A percentile compares a stretch with the other conserved stretches of the same genome.
Conservation (phyloP, 805 yeast genomes). For the Wickerhamiella bombiphila region DNA sequence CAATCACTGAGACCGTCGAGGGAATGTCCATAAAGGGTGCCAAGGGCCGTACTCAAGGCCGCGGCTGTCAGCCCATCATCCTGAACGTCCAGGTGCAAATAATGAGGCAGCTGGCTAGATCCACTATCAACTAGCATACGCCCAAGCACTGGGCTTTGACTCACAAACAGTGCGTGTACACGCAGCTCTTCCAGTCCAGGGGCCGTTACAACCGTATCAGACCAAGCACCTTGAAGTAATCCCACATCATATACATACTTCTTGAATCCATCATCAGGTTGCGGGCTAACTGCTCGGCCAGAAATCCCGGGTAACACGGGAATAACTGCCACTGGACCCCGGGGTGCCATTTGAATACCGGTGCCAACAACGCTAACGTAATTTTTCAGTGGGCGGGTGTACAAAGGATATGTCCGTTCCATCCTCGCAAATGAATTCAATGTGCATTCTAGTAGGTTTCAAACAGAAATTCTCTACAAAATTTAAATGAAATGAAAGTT, state of each 20-base stretch:
- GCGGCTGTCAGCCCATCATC: slow-evolving; percentile 19
- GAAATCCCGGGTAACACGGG: too few relatives aligned
- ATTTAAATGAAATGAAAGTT: too few relatives aligned
- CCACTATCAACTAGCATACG: slow-evolving; percentile 13
- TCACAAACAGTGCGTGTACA: slow-evolving; percentile 23
- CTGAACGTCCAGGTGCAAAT: slow-evolving; percentile 14
- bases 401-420: too few relatives aligned
- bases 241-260: background rate
- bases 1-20: slow-evolving; percentile 11
- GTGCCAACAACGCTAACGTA: too few relatives aligned
- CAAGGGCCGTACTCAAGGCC: slow-evolving; percentile 21
- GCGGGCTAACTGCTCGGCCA: too few relatives aligned
- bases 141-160: slow-evolving; percentile 22
- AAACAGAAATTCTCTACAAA: too few relatives aligned
- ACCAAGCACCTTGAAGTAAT: slow-evolving; percentile 20
- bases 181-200: slow-evolving; percentile 19
- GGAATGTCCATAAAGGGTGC: slow-evolving; percentile 22
- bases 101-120: slow-evolving; percentile 20
- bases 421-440: too few relatives aligned
- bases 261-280: background rate
- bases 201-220: slow-evolving; percentile 21
- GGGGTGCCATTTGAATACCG: too few relatives aligned
- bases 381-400: too few relatives aligned
- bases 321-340: too few relatives aligned
- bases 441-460: too few relatives aligned